Conservation (phyloP, 1,284 basidiomycete genomes). For the Lentinula novae-zelandiae region DNA sequence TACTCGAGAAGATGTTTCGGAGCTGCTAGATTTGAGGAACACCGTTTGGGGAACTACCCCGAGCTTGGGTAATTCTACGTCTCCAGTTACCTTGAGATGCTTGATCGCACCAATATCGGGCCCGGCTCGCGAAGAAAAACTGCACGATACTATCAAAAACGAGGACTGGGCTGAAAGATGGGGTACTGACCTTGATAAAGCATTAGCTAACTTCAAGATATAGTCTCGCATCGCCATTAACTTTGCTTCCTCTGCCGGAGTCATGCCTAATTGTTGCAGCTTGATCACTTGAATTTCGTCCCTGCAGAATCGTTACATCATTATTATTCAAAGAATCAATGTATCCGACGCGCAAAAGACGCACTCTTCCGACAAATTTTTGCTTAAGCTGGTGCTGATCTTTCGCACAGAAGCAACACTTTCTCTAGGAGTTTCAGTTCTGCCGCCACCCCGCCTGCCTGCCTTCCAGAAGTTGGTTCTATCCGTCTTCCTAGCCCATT, state of each 20-base stretch:
- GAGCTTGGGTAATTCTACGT: conserved; percentile 76
- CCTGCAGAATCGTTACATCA: conserved; percentile 34
- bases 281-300: conserved; percentile 73
- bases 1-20: conserved; percentile 35
- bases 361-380: conserved; percentile 73
- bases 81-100: conserved; percentile 61
- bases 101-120: conserved; percentile 61
- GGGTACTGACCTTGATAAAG: conserved; percentile 38
- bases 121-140: conserved; percentile 60
- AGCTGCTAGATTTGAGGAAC: conserved; percentile 69
- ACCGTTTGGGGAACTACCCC: conserved; percentile 94
- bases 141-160: conserved; percentile 23
- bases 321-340: conserved; percentile 3
- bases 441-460: conserved; percentile 32
- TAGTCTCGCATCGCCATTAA: conserved; percentile 85
- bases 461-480: conserved; percentile 75
- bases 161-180: not conserved
- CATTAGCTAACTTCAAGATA: conserved; percentile 78
- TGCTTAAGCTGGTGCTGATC: conserved; percentile 40
- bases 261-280: conserved; percentile 82
- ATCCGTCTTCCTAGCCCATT: conserved; percentile 84
- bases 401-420: conserved; percentile 63
- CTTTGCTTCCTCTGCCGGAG: conserved; percentile 74
- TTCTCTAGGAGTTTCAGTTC: conserved; percentile 64
- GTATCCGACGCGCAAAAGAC: conserved; percentile 20